A percentile compares a stretch with the other conserved stretches of the same genome.
phyloP scores from a whole-genome alignment of 805 yeast genomes.

The Candida maltosa region DNA sequence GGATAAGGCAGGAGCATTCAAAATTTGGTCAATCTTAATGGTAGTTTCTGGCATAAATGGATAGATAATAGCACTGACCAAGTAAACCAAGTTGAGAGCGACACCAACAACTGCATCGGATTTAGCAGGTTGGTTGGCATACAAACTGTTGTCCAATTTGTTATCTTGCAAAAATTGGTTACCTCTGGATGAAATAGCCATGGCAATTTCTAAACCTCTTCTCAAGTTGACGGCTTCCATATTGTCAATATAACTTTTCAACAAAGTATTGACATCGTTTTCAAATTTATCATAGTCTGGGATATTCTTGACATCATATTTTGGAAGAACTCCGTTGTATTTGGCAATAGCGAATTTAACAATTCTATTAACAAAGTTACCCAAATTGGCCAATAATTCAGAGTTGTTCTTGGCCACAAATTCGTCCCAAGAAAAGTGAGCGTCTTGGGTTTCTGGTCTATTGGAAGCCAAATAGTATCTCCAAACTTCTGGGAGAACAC shows the following conservation, averaged over 20 bases:
- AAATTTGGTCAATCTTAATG: constrained; percentile 65
- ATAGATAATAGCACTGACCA: constrained; percentile 74
- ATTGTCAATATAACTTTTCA: constrained; percentile 60
- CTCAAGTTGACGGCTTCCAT: constrained; percentile 81
- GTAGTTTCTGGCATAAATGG: constrained; percentile 93
- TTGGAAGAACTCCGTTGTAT: constrained; percentile 87
- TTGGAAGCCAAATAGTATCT: constrained; percentile 90
- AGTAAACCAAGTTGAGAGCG: constrained; percentile 83
- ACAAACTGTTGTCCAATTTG: constrained; percentile 85
- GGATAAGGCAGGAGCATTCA: constrained; percentile 75
- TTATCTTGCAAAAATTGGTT: constrained; percentile 94
- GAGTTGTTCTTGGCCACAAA: constrained; percentile 91
- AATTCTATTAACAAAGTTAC: constrained; percentile 93
- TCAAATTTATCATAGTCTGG: constrained; percentile 45
- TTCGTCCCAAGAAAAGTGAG: constrained; percentile 97
- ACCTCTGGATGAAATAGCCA: constrained; percentile 90
- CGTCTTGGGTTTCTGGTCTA: constrained; percentile 93
- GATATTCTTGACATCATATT: constrained; percentile 46
- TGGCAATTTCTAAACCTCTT: constrained; percentile 86
- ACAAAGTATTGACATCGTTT: constrained; percentile 58
- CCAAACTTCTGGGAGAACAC: constrained; percentile 92
- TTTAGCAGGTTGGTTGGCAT: constrained; percentile 68
- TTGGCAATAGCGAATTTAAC: constrained; percentile 87
- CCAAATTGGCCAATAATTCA: constrained; percentile 91
- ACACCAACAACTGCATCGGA: constrained; percentile 92